Conservation (phyloP, 441 rosid genomes). For the Flueggea neowawraea region DNA sequence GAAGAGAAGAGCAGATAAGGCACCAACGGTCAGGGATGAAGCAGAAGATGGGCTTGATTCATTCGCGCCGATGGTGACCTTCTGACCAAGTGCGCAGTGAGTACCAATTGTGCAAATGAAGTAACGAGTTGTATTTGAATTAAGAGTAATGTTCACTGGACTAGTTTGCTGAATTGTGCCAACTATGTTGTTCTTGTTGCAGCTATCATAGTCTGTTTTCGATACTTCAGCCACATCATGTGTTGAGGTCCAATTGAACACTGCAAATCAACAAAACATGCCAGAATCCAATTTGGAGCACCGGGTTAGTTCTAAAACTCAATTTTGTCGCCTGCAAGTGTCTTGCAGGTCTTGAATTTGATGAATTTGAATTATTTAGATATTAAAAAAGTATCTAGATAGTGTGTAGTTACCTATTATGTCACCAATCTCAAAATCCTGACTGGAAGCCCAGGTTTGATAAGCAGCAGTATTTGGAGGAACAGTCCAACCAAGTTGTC, state of each 20-base stretch:
- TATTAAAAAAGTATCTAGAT: too few species aligned
- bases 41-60: constrained; percentile 3
- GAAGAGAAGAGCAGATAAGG: not conserved
- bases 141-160: constrained; percentile 24
- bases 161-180: not conserved
- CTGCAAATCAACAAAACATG: not conserved
- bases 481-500: constrained; percentile 8
- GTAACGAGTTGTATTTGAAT: constrained; percentile 19
- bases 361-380: too few species aligned
- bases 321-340: too few species aligned
- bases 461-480: constrained; percentile 19
- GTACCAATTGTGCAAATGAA: constrained; percentile 21
- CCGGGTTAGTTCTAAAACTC: too few species aligned
- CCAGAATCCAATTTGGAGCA: not conserved
- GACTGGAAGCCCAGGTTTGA: constrained; percentile 13
- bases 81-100: constrained; percentile 34
- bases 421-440: constrained; percentile 25
- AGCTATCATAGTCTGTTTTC: constrained; percentile 17
- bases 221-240: constrained; percentile 20
- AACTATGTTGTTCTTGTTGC: not conserved
- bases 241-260: constrained; percentile 22
- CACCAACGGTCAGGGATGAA: not conserved
- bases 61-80: constrained; percentile 21
- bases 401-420: not conserved
- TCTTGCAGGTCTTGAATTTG: too few species aligned